Conservation (phyloP, 176 grass and related monocot genomes). For the Triticum timopheevii region DNA sequence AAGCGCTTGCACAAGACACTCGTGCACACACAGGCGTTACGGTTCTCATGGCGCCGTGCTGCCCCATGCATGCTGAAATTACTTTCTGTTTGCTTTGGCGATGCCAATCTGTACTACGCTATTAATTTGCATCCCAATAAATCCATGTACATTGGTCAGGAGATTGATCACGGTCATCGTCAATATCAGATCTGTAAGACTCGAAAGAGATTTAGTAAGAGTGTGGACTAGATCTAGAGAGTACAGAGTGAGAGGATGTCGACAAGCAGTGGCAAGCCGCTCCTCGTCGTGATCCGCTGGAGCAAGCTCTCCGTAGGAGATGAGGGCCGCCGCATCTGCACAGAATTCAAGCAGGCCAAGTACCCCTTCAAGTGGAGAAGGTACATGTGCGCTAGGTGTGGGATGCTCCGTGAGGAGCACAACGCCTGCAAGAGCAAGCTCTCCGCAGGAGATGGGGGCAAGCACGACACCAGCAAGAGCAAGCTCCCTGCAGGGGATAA, state of each 20-base stretch:
- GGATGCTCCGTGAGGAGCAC: constrained; percentile 12
- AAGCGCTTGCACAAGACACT: neutral
- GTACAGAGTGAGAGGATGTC: neutral
- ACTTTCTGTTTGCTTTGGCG: neutral
- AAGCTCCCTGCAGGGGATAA: neutral
- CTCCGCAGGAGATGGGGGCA: neutral
- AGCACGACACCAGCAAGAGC: neutral
- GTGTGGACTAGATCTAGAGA: neutral
- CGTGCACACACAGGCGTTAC: neutral
- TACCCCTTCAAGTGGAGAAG: constrained; percentile 13
- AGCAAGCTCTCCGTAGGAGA: neutral
- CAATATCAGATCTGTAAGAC: neutral
- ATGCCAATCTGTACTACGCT: neutral
- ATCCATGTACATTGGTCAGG: neutral
- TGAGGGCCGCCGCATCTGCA: neutral
- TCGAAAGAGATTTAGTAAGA: neutral
- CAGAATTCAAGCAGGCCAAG: neutral
- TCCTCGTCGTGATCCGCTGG: neutral
- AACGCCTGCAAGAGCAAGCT: neutral
- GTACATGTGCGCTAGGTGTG: constrained; percentile 1
- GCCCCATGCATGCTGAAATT: constrained; percentile 1
- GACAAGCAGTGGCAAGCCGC: neutral
- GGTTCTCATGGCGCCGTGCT: neutral
- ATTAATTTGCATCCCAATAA: constrained; percentile 19
- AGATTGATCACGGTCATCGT: neutral